These are phyloP conservation scores for Haematococcus sp. DNA, from an alignment of 139 green algal genomes.

Conservation along the genomic window DNA sequence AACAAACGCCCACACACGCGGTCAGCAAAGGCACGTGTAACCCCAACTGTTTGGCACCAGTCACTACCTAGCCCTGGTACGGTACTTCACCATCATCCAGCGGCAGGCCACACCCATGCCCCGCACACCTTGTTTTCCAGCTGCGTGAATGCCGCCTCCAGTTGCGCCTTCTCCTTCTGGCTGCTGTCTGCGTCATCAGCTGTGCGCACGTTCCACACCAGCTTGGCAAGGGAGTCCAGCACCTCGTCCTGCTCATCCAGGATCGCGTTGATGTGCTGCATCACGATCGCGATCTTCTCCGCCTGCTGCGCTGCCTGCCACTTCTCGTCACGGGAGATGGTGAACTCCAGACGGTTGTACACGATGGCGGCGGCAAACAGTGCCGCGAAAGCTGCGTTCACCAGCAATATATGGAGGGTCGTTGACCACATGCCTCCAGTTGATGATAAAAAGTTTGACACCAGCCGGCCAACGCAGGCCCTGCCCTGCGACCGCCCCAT, in stretches of 20 bases:
- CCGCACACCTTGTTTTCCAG: conserved; percentile 32
- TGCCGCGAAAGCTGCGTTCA: conserved; percentile 32
- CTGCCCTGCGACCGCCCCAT: neutral
- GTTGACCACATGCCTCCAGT: too few species aligned
- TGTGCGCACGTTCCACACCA: neutral
- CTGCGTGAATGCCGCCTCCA: conserved; percentile 18
- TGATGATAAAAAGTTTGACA: neutral
- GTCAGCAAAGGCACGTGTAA: too few species aligned
- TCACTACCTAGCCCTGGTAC: too few species aligned
- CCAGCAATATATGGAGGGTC: too few species aligned
- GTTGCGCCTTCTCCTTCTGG: conserved; percentile 3
- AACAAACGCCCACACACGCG: too few species aligned
- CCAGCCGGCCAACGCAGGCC: neutral
- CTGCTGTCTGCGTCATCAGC: conserved; percentile 13
- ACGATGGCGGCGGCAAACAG: conserved; percentile 53
- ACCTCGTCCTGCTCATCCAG: conserved; percentile 16
- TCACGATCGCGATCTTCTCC: conserved; percentile 30
- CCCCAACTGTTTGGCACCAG: too few species aligned
- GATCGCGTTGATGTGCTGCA: conserved; percentile 28
- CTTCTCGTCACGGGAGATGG: conserved; percentile 49
- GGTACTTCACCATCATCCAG: too few species aligned
- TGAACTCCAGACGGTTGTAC: conserved; percentile 66
- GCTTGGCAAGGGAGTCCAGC: neutral
- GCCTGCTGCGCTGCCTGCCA: conserved; percentile 21
- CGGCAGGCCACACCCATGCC: neutral